Conservation (phyloP, 1,284 basidiomycete genomes). For the Marasmius tenuissimus region DNA sequence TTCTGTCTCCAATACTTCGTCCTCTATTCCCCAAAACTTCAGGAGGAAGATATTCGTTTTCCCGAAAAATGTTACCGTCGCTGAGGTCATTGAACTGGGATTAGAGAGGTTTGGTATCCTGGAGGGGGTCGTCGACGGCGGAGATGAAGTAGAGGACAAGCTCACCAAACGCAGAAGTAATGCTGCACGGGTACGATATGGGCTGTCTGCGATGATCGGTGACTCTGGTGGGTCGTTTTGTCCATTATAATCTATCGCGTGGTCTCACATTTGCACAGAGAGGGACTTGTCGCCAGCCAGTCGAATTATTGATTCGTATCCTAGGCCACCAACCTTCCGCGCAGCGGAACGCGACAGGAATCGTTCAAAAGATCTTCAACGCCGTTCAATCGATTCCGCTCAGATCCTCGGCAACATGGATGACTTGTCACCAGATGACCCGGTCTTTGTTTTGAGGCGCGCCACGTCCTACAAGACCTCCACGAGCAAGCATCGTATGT, state of each 20-base stretch:
- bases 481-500: conserved; percentile 62
- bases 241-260: conserved; percentile 3
- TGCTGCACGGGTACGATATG: conserved; percentile 79
- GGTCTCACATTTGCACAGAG: conserved; percentile 46
- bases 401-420: conserved; percentile 69
- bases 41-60: conserved; percentile 81
- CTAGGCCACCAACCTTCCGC: conserved; percentile 72
- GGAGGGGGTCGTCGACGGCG: conserved; percentile 96
- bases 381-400: conserved; percentile 86
- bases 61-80: conserved; percentile 93
- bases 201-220: conserved; percentile 57
- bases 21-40: conserved; percentile 58
- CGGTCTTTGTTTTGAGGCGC: conserved; percentile 84
- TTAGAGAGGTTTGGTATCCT: conserved; percentile 91
- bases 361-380: conserved; percentile 63
- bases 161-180: conserved; percentile 74
- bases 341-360: conserved; percentile 46
- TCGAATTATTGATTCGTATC: conserved; percentile 84
- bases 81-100: conserved; percentile 92
- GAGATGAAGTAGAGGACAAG: conserved; percentile 96
- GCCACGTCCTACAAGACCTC: conserved; percentile 71
- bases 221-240: conserved; percentile 57
- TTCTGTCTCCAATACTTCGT: conserved; percentile 41
- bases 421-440: conserved; percentile 82
- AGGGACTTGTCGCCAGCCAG: conserved; percentile 74